Evolutionary conservation across 2,329 filamentous ascomycete genomes (phyloP).

Genomic region (Allantophomopsis lycopodina): DNA sequence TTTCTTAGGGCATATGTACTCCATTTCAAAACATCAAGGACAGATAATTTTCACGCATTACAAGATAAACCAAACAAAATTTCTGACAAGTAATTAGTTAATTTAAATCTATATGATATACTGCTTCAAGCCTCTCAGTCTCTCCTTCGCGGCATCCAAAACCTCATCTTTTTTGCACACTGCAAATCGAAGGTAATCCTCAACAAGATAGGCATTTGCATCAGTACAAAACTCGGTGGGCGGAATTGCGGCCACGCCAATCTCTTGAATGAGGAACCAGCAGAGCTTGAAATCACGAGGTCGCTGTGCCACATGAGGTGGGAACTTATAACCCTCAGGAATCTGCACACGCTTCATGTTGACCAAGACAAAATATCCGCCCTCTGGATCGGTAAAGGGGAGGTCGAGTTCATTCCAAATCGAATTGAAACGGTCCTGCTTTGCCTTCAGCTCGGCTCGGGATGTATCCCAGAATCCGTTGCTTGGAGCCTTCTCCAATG

Average conservation of each 20-base stretch:
- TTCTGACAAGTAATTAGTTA: too few relatives aligned
- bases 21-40: too few relatives aligned
- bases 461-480: conserved; percentile 75
- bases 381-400: conserved; percentile 58
- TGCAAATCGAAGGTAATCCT: conserved; percentile 84
- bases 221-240: conserved; percentile 92
- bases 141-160: conserved; percentile 62
- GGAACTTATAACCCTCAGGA: conserved; percentile 72
- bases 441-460: conserved; percentile 71
- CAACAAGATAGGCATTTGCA: conserved; percentile 62
- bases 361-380: conserved; percentile 87
- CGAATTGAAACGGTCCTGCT: conserved; percentile 72
- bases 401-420: conserved; percentile 60
- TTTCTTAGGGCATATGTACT: too few relatives aligned
- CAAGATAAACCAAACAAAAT: too few relatives aligned
- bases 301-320: conserved; percentile 66
- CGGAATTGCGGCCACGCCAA: conserved; percentile 88
- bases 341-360: conserved; percentile 77
- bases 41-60: too few relatives aligned
- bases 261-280: conserved; percentile 90
- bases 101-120: conserved; percentile 33
- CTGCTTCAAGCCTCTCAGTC: conserved; percentile 57
- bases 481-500: conserved; percentile 74
- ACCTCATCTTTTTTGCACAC: conserved; percentile 87
- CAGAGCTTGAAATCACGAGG: conserved; percentile 82